Conservation (phyloP, 768 basidiomycete genomes). For the Termitomyces sp. region DNA sequence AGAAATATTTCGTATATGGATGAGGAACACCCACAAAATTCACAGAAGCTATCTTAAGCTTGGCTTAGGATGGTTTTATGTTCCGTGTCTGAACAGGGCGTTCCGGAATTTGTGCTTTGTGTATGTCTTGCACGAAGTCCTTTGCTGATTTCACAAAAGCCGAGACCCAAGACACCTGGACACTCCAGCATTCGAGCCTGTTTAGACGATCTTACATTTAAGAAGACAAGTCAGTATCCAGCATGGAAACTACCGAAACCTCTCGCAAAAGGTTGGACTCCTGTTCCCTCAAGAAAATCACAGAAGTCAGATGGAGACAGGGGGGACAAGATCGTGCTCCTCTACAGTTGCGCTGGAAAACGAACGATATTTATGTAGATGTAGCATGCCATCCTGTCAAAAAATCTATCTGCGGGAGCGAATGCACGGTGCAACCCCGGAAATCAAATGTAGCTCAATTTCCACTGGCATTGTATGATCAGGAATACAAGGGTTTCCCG, state of each 20-base stretch:
- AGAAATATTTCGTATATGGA: background rate
- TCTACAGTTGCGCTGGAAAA: background rate
- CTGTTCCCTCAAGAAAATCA: background rate
- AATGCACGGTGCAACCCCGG: background rate
- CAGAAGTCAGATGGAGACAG: too few relatives aligned
- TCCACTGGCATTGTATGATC: background rate
- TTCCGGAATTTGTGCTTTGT: background rate
- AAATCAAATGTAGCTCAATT: background rate
- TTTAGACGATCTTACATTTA: background rate
- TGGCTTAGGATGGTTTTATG: background rate
- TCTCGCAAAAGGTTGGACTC: background rate
- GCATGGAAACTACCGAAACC: background rate
- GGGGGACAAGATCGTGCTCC: background rate
- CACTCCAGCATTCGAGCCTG: background rate
- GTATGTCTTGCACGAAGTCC: background rate
- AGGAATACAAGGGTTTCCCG: background rate
- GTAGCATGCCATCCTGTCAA: background rate
- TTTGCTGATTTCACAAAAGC: background rate
- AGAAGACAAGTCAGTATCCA: background rate
- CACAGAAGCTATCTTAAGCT: background rate
- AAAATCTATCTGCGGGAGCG: too few relatives aligned
- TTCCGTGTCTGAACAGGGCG: background rate
- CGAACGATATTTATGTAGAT: background rate
- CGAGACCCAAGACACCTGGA: background rate
- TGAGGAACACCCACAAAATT: background rate